Evolutionary conservation across 179 eudicot genomes (phyloP).

Genomic region (Silene coronaria): DNA sequence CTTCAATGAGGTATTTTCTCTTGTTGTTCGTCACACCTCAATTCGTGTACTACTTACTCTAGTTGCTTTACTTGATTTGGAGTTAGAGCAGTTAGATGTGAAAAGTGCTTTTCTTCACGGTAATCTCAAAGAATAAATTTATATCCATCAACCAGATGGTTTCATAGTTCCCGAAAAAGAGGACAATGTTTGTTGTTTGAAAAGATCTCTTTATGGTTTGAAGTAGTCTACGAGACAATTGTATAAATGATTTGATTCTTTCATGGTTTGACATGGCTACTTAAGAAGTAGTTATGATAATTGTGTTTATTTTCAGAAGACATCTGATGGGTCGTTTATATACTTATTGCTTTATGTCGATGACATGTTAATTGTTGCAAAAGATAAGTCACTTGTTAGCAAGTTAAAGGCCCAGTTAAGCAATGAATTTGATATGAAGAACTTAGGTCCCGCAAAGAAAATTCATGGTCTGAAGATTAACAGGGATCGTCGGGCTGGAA

Average conservation of each 20-base stretch:
- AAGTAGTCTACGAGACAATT: slow-evolving; percentile 14
- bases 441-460: slow-evolving; percentile 1
- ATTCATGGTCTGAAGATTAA: not conserved
- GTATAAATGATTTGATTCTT: slow-evolving; percentile 13
- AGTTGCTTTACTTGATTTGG: too few species aligned
- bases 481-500: not conserved
- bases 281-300: not conserved
- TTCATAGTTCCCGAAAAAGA: not conserved
- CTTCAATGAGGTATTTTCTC: too few species aligned
- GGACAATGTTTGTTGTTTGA: slow-evolving; percentile 13
- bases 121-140: too few species aligned
- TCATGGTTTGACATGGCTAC: slow-evolving; percentile 9
- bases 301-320: slow-evolving; percentile 8
- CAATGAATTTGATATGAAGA: slow-evolving; percentile 15
- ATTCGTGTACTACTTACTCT: too few species aligned
- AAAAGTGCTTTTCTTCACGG: too few species aligned
- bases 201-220: slow-evolving; percentile 15
- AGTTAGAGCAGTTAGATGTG: too few species aligned
- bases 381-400: not conserved
- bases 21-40: too few species aligned
- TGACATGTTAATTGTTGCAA: not conserved
- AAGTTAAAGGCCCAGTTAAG: slow-evolving; percentile 2
- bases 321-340: not conserved
- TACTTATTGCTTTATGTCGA: not conserved
- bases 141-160: too few species aligned